Base-by-base conservation (phyloP, 1,284 basidiomycete genomes). In the Sutorius eximius region DNA sequence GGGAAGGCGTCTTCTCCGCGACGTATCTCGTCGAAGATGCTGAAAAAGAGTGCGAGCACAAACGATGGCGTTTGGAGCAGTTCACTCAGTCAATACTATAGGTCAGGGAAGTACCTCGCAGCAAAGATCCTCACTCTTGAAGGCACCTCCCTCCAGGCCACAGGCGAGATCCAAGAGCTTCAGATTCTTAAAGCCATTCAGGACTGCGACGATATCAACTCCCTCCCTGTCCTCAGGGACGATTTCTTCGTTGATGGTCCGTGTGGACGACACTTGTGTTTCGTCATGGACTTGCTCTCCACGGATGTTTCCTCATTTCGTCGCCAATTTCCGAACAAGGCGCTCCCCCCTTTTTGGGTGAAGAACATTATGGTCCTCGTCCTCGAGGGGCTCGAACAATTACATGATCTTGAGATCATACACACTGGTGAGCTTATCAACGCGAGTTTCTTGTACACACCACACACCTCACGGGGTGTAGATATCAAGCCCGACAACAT, bases 271-370 rank as follows among this genome's bases (percentile, higher is more conserved):
- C 24, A 48, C 38, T 20, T 45, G 32, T 48, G 46, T 29, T 29
- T 48, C 38, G 27, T 44, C 37, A 48, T 48, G 46, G 46, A 48
- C 27, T 45, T 48, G 46, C 46, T 48, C 4, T 48, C 46, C 32
- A 44, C 46, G 9, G 32, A 48, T 20, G 38, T 48, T 10, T 48
- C 46, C 20, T 48, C 46, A 24, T 48, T 48, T 20, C 37, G 46
- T 13, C 46, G 46, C 38, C 46, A 29, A 29, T 45, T 48, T 16
- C 46, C 37, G 16, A 45, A 45, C 6, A 48, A 44, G 27, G 38
- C 46, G 5, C 46, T 48, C 46, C 46, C 46, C 10, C 10, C 46
- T 45, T 48, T 48, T 37, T 48, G 46, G 46, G 38, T 45, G n/a
- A 44, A 44, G n/a, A 48, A 47, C n/a, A 47, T 47, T 12, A 47